Conservation (phyloP, 1,139 yeast species). For the Kodamaea sp. region DNA sequence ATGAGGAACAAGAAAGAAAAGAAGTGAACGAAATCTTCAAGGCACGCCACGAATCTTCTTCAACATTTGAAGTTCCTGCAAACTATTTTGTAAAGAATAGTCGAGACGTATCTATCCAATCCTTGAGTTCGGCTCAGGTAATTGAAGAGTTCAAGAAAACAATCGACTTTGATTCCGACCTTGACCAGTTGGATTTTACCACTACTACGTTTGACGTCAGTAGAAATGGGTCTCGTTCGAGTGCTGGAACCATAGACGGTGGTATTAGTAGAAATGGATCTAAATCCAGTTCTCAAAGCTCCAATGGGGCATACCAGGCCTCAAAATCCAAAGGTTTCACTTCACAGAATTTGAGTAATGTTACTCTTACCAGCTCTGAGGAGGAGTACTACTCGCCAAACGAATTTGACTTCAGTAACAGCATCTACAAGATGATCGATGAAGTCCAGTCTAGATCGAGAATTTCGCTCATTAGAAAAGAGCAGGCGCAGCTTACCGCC, state of each 20-base stretch:
- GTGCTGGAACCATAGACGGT: neutral
- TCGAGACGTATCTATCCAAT: conserved; percentile 25
- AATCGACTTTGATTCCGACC: conserved; percentile 22
- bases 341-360: conserved; percentile 8
- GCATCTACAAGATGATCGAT: conserved; percentile 6
- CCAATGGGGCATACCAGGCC: too few species aligned
- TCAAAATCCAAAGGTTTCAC: too few species aligned
- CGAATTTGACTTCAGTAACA: conserved; percentile 21
- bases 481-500: too few species aligned
- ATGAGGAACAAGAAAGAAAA: conserved; percentile 5
- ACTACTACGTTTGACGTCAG: neutral
- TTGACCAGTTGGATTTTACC: conserved; percentile 3
- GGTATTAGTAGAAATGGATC: neutral
- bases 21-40: conserved; percentile 5
- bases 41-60: conserved; percentile 11
- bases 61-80: conserved; percentile 17
- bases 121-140: conserved; percentile 33
- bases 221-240: neutral
- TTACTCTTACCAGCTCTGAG: conserved; percentile 25
- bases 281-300: too few species aligned
- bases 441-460: conserved; percentile 6
- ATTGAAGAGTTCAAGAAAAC: conserved; percentile 33
- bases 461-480: neutral
- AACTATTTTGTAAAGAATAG: conserved; percentile 12
- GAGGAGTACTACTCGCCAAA: conserved; percentile 38